Evolutionary conservation across 2,329 filamentous ascomycete species (phyloP).

Genomic region (Magnaporthiopsis poae): DNA sequence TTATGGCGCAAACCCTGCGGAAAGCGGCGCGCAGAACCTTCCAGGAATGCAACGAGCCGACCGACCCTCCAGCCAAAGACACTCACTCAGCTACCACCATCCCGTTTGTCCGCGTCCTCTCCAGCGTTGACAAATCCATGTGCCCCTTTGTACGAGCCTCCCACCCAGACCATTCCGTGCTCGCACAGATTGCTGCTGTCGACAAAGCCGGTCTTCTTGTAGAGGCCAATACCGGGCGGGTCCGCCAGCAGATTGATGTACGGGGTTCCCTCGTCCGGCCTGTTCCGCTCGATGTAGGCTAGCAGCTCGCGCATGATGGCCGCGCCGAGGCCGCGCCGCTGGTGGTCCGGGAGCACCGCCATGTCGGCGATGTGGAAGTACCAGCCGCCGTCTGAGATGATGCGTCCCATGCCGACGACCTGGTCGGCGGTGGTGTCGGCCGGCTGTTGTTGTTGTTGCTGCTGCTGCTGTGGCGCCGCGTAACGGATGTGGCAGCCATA

Average conservation of each 20-base stretch:
- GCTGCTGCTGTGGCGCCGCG: background rate
- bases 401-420: slow-evolving; percentile 37
- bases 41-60: background rate
- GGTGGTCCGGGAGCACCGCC: slow-evolving; percentile 38
- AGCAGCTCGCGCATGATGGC: slow-evolving; percentile 33
- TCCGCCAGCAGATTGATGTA: slow-evolving; percentile 39
- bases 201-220: slow-evolving; percentile 35
- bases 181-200: slow-evolving; percentile 25
- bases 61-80: background rate
- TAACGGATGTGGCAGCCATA: slow-evolving; percentile 31
- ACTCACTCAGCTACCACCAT: background rate
- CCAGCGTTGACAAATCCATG: background rate
- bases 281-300: slow-evolving; percentile 28
- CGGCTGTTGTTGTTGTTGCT: background rate
- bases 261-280: slow-evolving; percentile 24
- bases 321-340: slow-evolving; percentile 36
- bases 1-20: too few species aligned
- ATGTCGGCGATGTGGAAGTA: slow-evolving; percentile 43
- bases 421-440: background rate
- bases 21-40: background rate
- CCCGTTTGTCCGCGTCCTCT: background rate
- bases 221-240: slow-evolving; percentile 31
- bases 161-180: slow-evolving; percentile 25
- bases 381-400: slow-evolving; percentile 41
- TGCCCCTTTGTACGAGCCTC: slow-evolving; percentile 1